phyloP scores from a whole-genome alignment of 208 protist species.

The Crithidia expoeki region DNA sequence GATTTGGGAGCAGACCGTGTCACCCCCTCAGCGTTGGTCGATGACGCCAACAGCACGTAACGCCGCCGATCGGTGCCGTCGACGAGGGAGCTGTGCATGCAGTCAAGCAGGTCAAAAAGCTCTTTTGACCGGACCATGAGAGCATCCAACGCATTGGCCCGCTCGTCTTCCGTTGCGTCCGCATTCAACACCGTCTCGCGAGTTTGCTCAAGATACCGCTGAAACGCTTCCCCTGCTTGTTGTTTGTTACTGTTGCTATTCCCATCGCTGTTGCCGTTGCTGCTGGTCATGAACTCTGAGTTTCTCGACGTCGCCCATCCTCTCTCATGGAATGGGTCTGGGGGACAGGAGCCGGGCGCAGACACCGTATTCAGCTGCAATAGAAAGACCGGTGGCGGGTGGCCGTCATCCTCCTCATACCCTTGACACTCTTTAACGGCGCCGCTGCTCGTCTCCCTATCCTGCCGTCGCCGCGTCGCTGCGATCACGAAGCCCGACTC shows the following conservation, averaged over 20 bases:
- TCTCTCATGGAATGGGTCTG: neutral
- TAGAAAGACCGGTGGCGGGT: neutral
- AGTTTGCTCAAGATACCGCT: conserved; percentile 26
- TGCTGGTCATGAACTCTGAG: neutral
- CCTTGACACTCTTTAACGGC: neutral
- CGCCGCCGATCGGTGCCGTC: conserved; percentile 4
- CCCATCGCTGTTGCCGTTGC: too few species aligned
- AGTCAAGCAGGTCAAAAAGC: conserved; percentile 32
- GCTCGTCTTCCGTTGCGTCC: conserved; percentile 16
- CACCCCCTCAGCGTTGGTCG: neutral
- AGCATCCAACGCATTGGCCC: conserved; percentile 25
- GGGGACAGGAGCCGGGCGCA: neutral
- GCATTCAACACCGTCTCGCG: conserved; percentile 17
- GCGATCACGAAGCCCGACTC: conserved; percentile 2
- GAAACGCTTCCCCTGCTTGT: conserved; percentile 1
- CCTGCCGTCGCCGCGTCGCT: neutral
- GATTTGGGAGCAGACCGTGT: neutral
- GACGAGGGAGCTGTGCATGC: conserved; percentile 17
- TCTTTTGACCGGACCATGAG: conserved; percentile 20
- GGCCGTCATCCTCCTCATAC: neutral
- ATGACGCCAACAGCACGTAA: conserved; percentile 8
- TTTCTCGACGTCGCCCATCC: neutral
- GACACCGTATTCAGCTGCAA: neutral
- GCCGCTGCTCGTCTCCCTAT: neutral
- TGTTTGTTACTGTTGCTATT: neutral